Conservation (phyloP, 2,329 filamentous ascomycete species). For the Colletotrichum sp. region DNA sequence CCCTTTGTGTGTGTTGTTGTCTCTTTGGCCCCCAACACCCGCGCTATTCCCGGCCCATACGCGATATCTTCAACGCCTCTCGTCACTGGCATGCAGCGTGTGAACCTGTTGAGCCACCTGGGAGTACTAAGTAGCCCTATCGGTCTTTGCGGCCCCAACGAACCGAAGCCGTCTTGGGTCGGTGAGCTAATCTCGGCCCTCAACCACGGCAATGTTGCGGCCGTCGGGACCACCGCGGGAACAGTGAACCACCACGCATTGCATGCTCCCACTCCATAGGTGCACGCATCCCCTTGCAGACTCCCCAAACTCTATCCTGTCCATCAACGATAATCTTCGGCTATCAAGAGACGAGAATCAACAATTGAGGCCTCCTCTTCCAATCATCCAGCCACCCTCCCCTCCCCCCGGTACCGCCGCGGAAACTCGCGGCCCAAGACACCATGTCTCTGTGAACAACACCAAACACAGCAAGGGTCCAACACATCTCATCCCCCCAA, state of each 20-base stretch:
- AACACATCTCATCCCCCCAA: not conserved
- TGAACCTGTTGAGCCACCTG: slow-evolving; percentile 15
- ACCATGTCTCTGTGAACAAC: not conserved
- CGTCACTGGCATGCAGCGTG: not conserved
- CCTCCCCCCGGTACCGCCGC: not conserved
- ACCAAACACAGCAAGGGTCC: not conserved
- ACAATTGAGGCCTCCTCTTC: not conserved
- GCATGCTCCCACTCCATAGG: not conserved
- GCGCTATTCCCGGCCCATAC: not conserved
- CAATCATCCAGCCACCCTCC: not conserved
- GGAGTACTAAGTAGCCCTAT: not conserved
- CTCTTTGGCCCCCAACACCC: not conserved
- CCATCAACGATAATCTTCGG: not conserved
- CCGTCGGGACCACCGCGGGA: not conserved
- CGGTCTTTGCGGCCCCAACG: slow-evolving; percentile 9
- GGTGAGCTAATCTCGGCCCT: slow-evolving; percentile 9
- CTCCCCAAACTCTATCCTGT: not conserved
- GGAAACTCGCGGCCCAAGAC: slow-evolving; percentile 11
- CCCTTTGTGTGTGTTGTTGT: not conserved
- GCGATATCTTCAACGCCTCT: not conserved
- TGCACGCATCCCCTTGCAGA: not conserved
- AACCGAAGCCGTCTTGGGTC: slow-evolving; percentile 1
- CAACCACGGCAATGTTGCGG: not conserved
- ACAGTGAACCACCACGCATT: not conserved
- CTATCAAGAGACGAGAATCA: not conserved